phyloP scores from a whole-genome alignment of 805 yeast genomes.

The Grigorovia humatica region DNA sequence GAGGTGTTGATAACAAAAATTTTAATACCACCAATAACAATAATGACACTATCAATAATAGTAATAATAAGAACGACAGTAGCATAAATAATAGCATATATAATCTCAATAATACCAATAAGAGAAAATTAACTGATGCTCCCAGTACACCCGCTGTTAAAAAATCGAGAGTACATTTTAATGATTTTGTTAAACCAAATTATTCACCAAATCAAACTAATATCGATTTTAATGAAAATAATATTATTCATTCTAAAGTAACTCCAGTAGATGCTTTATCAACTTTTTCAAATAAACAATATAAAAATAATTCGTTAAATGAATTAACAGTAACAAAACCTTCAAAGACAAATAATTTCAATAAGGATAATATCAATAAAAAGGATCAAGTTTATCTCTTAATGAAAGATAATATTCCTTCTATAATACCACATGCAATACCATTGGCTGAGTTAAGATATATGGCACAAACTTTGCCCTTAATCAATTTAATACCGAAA shows the following conservation, averaged over 20 bases:
- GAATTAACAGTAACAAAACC: neutral
- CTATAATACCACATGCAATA: conserved; percentile 43
- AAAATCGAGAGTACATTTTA: conserved; percentile 2
- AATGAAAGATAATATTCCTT: conserved; percentile 43
- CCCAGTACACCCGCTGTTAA: neutral
- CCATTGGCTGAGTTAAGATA: conserved; percentile 82
- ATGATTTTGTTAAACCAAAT: neutral
- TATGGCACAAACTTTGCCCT: conserved; percentile 78
- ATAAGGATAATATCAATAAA: conserved; percentile 33
- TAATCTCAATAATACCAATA: neutral
- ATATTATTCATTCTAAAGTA: neutral
- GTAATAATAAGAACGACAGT: neutral
- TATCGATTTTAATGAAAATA: neutral
- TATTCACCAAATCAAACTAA: neutral
- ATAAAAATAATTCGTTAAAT: too few species aligned
- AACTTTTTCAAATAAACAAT: neutral
- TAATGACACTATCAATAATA: neutral
- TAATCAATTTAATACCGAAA: conserved; percentile 68
- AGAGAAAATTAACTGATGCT: neutral
- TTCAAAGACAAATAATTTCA: conserved; percentile 14
- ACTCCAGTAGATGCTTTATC: neutral
- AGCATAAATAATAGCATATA: neutral
- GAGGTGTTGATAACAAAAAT: neutral
- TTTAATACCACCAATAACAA: neutral
- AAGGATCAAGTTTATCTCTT: conserved; percentile 36